phyloP scores from a whole-genome alignment of 495 filamentous ascomycete genomes.

The Amorphotheca resinae region DNA sequence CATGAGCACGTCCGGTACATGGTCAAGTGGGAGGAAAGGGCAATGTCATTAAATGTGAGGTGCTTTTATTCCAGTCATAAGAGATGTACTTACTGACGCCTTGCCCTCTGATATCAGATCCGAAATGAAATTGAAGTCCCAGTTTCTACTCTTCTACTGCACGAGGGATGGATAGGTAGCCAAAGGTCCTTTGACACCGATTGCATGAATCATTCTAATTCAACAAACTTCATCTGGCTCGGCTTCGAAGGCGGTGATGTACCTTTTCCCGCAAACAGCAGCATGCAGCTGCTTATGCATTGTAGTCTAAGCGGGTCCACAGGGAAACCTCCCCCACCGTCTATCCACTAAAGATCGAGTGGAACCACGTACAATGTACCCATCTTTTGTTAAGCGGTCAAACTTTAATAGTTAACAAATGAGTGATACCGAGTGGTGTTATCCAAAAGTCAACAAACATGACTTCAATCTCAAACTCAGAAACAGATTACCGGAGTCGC shows the following conservation, averaged over 20 bases:
- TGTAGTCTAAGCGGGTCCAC: background rate
- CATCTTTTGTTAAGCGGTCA: background rate
- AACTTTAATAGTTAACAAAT: background rate
- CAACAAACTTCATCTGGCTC: background rate
- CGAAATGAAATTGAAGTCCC: background rate
- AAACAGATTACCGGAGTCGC: background rate
- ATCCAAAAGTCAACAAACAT: background rate
- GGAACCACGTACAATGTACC: background rate
- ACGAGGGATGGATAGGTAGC: background rate
- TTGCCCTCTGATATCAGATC: background rate
- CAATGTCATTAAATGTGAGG: slow-evolving; percentile 13
- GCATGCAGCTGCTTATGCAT: background rate
- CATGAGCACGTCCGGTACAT: slow-evolving; percentile 4
- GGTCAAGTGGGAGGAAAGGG: slow-evolving; percentile 16
- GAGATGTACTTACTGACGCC: background rate
- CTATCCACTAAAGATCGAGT: background rate
- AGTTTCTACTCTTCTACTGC: background rate
- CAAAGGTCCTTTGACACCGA: background rate
- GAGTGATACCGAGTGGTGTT: background rate
- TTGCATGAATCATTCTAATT: background rate
- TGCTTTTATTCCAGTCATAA: background rate
- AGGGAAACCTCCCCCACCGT: background rate
- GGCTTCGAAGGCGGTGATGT: background rate
- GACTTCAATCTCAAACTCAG: background rate
- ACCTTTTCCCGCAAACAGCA: background rate